Base-by-base conservation (phyloP, 2,329 filamentous ascomycete genomes). In the Talaromyces sp. region DNA sequence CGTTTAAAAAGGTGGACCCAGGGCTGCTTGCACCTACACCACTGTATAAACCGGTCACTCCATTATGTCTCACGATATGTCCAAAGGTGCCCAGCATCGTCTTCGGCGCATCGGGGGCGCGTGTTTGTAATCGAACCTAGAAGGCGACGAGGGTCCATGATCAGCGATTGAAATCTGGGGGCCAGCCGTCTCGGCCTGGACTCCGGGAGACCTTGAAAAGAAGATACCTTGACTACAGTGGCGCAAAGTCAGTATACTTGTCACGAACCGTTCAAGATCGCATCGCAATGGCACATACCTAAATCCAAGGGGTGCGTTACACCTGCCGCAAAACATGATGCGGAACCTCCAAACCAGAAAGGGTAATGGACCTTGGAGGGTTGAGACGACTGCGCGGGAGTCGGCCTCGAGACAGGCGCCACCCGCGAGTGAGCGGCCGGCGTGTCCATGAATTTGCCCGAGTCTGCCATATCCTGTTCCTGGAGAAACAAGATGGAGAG, bases 271-370 rank as follows among this genome's bases (percentile, higher is more conserved):
- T n/a, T 30, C 33, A 13, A 36, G 42, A 9, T 37, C 4, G 30
- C 30, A 51, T 36, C 39, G 10, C 37, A 19, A 45, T 32, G 27
- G 4, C 41, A 55, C 87, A 73, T 82, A 95, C 91, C 85, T 60
- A 97, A 81, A 82, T 97, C 92, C 69, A 97, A 80, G 45, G 93
- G 93, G 80, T 97, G 93, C 27, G 93, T 97, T 44, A 96, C 89
- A 63, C 86, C 87, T 40, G 93, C 92, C 33, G 93, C 93, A 80
- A 94, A 87, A 70, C 90, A 95, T 69, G 90, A 94, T 46, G 93
- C 91, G 70, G 90, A 96, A 51, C 94, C 94, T 59, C 94, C 94
- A 73, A 99, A 97, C 94, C 93, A 97, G 75, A 93, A 93, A 9
- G 89, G 89, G 76, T 93, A 93, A 65, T 76, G 77, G 63, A 72